phyloP scores from a whole-genome alignment of 495 filamentous ascomycete species.

The Penicillium goetzii region DNA sequence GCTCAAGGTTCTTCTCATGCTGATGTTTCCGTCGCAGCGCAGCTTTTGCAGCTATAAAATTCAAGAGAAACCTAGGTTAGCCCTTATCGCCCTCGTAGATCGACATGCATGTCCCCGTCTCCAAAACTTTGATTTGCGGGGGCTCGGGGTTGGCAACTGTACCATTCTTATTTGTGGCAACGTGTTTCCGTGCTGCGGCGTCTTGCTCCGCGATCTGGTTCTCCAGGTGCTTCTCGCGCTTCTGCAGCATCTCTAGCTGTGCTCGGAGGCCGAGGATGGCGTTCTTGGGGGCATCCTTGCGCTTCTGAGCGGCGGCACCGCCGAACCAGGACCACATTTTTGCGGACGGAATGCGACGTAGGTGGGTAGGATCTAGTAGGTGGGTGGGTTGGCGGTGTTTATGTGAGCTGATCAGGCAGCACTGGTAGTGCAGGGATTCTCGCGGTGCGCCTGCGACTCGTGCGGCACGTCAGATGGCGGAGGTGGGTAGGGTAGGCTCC shows the following conservation, averaged over 20 bases:
- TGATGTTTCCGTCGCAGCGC: conserved; percentile 95
- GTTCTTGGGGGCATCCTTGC: conserved; percentile 94
- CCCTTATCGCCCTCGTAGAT: background rate
- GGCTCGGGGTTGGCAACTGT: conserved; percentile 32
- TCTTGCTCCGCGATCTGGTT: conserved; percentile 94
- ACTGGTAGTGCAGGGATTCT: conserved; percentile 14
- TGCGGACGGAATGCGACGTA: conserved; percentile 8
- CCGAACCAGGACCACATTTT: conserved; percentile 86
- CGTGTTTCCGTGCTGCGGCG: conserved; percentile 84
- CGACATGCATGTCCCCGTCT: background rate
- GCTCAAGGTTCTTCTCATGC: conserved; percentile 86
- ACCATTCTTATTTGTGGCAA: conserved; percentile 90
- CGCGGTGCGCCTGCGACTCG: conserved; percentile 15
- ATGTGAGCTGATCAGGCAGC: conserved; percentile 21
- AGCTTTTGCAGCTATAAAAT: conserved; percentile 73
- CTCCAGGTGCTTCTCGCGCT: conserved; percentile 89
- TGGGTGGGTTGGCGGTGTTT: background rate
- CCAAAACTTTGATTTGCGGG: conserved; percentile 1
- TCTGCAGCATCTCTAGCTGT: conserved; percentile 96
- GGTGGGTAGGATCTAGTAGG: background rate
- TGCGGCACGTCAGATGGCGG: conserved; percentile 30
- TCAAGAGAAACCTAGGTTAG: conserved; percentile 1
- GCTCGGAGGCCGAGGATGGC: conserved; percentile 86
- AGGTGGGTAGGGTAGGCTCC: conserved; percentile 27
- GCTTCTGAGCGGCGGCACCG: conserved; percentile 76